phyloP scores from a whole-genome alignment of 2,329 filamentous ascomycete genomes.

The Falciphora oryzae region DNA sequence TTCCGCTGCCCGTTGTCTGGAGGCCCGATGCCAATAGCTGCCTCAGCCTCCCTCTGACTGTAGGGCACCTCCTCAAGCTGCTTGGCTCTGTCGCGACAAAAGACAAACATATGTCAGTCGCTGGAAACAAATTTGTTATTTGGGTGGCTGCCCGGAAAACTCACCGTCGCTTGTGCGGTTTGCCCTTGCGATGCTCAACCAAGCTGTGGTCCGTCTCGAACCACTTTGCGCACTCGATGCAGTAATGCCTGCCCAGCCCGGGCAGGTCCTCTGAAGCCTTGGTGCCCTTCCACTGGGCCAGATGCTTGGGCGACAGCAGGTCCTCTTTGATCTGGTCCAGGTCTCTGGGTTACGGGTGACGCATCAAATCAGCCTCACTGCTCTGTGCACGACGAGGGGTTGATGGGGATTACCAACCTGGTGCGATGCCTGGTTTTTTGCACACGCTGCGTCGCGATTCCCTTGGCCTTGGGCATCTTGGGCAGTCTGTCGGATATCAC shows the following conservation, averaged over 20 bases:
- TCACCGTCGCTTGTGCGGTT: slow-evolving; percentile 88
- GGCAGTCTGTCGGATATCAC: not conserved
- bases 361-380: slow-evolving; percentile 10
- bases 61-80: slow-evolving; percentile 80
- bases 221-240: slow-evolving; percentile 91
- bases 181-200: slow-evolving; percentile 71
- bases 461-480: not conserved
- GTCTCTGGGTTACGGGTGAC: slow-evolving; percentile 54
- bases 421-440: not conserved
- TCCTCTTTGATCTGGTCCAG: slow-evolving; percentile 90
- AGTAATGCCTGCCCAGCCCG: slow-evolving; percentile 80
- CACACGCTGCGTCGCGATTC: not conserved
- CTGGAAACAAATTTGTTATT: too few species aligned
- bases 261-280: slow-evolving; percentile 85
- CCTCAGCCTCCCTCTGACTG: slow-evolving; percentile 79
- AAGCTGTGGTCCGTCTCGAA: slow-evolving; percentile 82
- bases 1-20: slow-evolving; percentile 7
- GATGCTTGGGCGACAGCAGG: slow-evolving; percentile 69
- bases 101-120: slow-evolving; percentile 15
- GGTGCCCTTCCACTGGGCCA: slow-evolving; percentile 69
- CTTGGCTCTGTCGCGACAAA: slow-evolving; percentile 56
- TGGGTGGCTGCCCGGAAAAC: slow-evolving; percentile 15
- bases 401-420: not conserved
- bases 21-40: slow-evolving; percentile 52
- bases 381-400: not conserved